Percentiles rank a stretch among this genome's conserved stretches.
Evolutionary conservation across 257 asterid species (phyloP).

Genomic region (Solanum paucissectum): DNA sequence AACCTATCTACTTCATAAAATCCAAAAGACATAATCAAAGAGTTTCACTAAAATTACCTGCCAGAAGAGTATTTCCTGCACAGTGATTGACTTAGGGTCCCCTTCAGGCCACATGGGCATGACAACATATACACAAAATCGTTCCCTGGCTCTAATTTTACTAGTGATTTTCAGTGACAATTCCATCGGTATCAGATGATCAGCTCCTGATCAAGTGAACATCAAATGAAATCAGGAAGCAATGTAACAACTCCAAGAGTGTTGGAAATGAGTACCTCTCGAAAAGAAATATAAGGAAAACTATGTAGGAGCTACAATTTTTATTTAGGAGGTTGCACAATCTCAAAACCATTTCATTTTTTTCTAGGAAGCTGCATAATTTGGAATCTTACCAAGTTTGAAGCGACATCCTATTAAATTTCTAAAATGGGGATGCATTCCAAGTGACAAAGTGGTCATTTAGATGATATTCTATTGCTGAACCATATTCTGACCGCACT

Average conservation of each 20-base stretch:
- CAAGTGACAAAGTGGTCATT: neutral
- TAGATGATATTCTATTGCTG: neutral
- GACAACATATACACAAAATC: slow-evolving; percentile 68
- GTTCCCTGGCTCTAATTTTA: slow-evolving; percentile 68
- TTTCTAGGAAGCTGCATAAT: neutral
- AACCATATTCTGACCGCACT: neutral
- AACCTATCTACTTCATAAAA: neutral
- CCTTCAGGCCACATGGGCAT: slow-evolving; percentile 99
- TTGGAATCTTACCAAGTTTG: neutral
- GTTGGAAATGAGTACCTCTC: neutral
- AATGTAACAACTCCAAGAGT: neutral
- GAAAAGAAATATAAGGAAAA: neutral
- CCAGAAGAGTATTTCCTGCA: slow-evolving; percentile 95
- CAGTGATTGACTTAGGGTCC: slow-evolving; percentile 53
- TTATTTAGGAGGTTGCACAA: neutral
- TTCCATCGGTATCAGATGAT: slow-evolving; percentile 81
- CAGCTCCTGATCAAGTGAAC: slow-evolving; percentile 51
- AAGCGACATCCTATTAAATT: neutral
- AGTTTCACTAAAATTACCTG: slow-evolving; percentile 40
- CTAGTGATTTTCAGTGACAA: slow-evolving; percentile 61
- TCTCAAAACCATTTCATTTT: neutral
- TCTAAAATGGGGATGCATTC: neutral
- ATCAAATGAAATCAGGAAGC: neutral
- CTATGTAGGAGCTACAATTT: neutral
- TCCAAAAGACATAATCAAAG: neutral